Base-by-base conservation (phyloP, 805 yeast species). In the Cyberlindnera euphorbiiphila region DNA sequence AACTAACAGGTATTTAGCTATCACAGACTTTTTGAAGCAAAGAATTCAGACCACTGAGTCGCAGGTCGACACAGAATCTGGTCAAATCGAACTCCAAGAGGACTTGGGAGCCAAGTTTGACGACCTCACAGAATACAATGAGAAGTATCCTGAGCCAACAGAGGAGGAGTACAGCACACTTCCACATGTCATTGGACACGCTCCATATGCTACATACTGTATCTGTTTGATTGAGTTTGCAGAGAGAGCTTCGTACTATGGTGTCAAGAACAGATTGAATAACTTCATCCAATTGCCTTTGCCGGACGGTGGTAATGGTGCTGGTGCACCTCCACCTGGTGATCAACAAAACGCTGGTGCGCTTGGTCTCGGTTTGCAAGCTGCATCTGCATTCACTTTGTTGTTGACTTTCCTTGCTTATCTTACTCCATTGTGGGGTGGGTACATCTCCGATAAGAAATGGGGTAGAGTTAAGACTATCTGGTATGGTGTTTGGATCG, bases 351-450 rank as follows among this genome's bases (percentile, higher is more conserved):
- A 50, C 32, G 50, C 57, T 22, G 84, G 87, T 59, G 76, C 80
- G 9, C 68, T 85, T 43, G 71, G 72, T 32, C 66, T 81, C 50
- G 78, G 81, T 37, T 65, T 72, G 40, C 69, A 69, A 41, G 75
- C 78, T 46, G 86, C 93, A 20, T 78, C 16, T 82, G 79, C 66
- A 82, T 69, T 84, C 44, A 74, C 85, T 14, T 76, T 82, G 57
- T 76, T 83, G 53, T 77, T 83, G 70, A 86, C 81, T 56, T 85
- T 85, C 58, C 81, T 88, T 83, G 81, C 88, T 55, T 85, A 84
- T 59, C 68, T 83, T 31, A 81, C 91, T 29, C 95, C 95, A 19
- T 67, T 85, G 35, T 67, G 79, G 39, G 89, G 88, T 49, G 93
- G 87, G 36, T 74, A 78, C 61, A 50, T 83, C 20, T 78, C 93